Conservation (phyloP, 202 grass and related monocot genomes). For the Brachypodium distachyon region DNA sequence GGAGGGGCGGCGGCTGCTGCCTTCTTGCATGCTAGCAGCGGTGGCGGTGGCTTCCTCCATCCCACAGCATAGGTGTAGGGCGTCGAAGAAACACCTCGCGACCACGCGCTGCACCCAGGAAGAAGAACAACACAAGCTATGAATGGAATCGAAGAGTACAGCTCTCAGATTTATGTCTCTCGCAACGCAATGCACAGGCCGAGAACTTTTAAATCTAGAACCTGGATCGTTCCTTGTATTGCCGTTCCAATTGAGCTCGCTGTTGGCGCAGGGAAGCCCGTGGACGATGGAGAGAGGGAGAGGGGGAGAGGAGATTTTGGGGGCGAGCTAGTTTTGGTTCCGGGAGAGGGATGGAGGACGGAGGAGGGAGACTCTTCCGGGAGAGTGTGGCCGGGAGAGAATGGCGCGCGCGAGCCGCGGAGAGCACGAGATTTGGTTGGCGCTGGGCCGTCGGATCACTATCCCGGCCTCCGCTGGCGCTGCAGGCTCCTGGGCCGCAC, state of each 20-base stretch:
- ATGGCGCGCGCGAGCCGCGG: conserved; percentile 39
- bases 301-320: background rate
- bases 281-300: background rate
- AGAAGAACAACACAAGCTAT: too few species aligned
- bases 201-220: too few species aligned
- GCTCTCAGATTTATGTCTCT: too few species aligned
- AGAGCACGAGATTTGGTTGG: too few species aligned
- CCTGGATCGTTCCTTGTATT: background rate
- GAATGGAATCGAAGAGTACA: too few species aligned
- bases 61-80: conserved; percentile 33
- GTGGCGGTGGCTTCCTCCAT: conserved; percentile 20
- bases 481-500: background rate
- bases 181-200: too few species aligned
- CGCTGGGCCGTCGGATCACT: background rate
- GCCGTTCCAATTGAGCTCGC: background rate
- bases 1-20: background rate
- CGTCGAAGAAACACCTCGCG: background rate
- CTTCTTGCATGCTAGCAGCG: background rate
- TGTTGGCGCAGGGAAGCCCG: background rate
- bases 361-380: background rate
- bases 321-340: too few species aligned
- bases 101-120: background rate
- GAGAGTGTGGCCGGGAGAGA: conserved; percentile 45
- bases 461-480: background rate
- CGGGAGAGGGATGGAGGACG: too few species aligned